Percentiles rank a stretch among this genome's conserved stretches.
Evolutionary conservation across 345 rosid genomes (phyloP).

Genomic region (Linum lewisii): DNA sequence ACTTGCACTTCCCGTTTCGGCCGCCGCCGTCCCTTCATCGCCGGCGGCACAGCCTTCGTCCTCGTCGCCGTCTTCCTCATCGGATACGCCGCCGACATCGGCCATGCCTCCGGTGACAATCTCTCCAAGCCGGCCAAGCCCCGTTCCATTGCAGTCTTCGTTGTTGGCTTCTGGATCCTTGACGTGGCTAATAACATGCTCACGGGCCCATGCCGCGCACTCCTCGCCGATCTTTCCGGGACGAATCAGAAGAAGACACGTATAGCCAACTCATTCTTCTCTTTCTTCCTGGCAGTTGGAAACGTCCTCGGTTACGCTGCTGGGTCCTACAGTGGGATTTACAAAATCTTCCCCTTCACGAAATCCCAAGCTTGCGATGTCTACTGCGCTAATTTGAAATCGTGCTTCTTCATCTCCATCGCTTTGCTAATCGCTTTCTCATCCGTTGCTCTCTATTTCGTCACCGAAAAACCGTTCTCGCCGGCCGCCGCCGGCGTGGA

Average conservation of each 20-base stretch:
- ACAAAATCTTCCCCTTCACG: not conserved
- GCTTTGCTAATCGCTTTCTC: not conserved
- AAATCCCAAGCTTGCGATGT: not conserved
- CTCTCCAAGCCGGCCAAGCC: not conserved
- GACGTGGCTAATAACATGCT: conserved; percentile 5
- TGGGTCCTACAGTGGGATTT: not conserved
- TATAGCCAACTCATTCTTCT: not conserved
- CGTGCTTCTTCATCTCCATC: conserved; percentile 5
- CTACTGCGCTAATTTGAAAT: conserved; percentile 1
- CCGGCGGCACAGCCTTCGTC: not conserved
- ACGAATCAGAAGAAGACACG: not conserved
- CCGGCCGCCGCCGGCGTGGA: not conserved
- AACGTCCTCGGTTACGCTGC: conserved; percentile 5
- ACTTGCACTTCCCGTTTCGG: conserved; percentile 2
- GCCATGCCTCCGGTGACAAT: conserved; percentile 1
- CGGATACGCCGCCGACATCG: conserved; percentile 1
- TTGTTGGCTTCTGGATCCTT: conserved; percentile 2
- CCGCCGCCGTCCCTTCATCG: conserved; percentile 7
- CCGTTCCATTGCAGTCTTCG: conserved; percentile 2
- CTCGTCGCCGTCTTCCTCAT: conserved; percentile 3
- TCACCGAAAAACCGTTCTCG: not conserved
- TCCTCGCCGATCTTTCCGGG: not conserved
- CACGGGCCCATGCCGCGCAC: conserved; percentile 2
- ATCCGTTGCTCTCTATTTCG: not conserved
- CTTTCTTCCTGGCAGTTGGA: conserved; percentile 1